Conservation (phyloP, 352 stramenopile genomes). For the Globisporangium cylindrosporum region DNA sequence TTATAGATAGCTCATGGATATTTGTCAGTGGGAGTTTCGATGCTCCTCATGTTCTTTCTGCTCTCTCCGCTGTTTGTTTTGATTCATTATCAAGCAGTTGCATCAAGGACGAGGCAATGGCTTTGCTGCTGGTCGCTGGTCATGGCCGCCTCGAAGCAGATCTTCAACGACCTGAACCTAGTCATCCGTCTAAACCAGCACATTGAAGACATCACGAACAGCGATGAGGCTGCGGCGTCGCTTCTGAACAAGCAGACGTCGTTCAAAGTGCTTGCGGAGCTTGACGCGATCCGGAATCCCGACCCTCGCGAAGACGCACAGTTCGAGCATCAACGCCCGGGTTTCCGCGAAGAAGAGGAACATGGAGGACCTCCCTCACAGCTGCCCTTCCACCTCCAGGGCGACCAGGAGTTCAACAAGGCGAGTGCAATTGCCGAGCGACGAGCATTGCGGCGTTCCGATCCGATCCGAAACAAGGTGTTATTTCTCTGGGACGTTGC, state of each 20-base stretch:
- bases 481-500: slow-evolving; percentile 68
- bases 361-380: slow-evolving; percentile 11
- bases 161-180: slow-evolving; percentile 76
- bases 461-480: slow-evolving; percentile 41
- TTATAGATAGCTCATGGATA: no score
- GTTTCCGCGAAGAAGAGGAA: slow-evolving; percentile 22
- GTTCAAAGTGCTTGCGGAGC: slow-evolving; percentile 71
- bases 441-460: slow-evolving; percentile 46
- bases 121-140: background rate
- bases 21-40: no score
- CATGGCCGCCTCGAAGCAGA: slow-evolving; percentile 36
- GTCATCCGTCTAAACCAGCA: slow-evolving; percentile 70
- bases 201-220: slow-evolving; percentile 40
- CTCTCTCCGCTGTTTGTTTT: no score
- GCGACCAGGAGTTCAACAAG: slow-evolving; percentile 65
- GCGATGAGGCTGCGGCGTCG: slow-evolving; percentile 17
- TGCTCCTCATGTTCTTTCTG: no score
- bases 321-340: slow-evolving; percentile 65
- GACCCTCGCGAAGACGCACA: slow-evolving; percentile 47
- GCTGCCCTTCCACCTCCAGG: slow-evolving; percentile 76
- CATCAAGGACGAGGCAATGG: background rate
- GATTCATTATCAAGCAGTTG: background rate
- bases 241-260: slow-evolving; percentile 46
- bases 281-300: slow-evolving; percentile 40
- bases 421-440: slow-evolving; percentile 52